Evolutionary conservation across 1,284 basidiomycete species (phyloP), one percentile per base, ranked within the genome.

Genomic region (Malassezia arunalokei): DNA sequence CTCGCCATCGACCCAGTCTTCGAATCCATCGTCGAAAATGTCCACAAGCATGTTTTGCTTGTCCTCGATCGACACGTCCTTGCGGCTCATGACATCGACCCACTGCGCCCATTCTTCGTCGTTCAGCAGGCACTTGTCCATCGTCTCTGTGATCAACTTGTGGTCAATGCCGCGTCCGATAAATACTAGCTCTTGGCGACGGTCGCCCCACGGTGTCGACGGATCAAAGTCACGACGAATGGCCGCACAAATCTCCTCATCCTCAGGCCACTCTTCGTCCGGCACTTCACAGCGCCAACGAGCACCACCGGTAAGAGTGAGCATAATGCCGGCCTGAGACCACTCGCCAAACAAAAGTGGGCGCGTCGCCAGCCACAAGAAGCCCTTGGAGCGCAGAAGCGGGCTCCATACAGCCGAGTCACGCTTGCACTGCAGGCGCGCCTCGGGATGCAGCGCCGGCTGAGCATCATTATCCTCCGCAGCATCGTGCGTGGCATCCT

Each of bases 341-440:
- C 76, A 77, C 50, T 78, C 76, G 31, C 77, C 77, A 42, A 72
- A 73, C 60, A 67, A 59, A 15, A 60, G 28, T 2, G 65, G 64
- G 5, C 66, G 63, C 1, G 65, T 67, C 2, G 66, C 66, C 6
- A 69, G 60, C 77, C 77, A 77, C 33, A 75, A 53, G 63, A 77
- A 78, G 8, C 76, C 73, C 56, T 78, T 77, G 27, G 73, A 74
- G 9, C 77, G 71, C 6, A 77, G 64, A 3, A 78, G 62, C 0
- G 73, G 70, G 14, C 62, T 73, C 60, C 75, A 77, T 0, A 73
- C 65, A 1, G 59, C 54, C 15, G 64, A 68, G 3, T 64, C 72
- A 30, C 73, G 66, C 58, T 77, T 78, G 51, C 65, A 63, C 15
- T 62, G 67, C 8, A 75, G 67, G 8, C 76, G 68, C 0, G 66